Conservation (phyloP, 805 yeast species). For the Starmerella sirachaensis region DNA sequence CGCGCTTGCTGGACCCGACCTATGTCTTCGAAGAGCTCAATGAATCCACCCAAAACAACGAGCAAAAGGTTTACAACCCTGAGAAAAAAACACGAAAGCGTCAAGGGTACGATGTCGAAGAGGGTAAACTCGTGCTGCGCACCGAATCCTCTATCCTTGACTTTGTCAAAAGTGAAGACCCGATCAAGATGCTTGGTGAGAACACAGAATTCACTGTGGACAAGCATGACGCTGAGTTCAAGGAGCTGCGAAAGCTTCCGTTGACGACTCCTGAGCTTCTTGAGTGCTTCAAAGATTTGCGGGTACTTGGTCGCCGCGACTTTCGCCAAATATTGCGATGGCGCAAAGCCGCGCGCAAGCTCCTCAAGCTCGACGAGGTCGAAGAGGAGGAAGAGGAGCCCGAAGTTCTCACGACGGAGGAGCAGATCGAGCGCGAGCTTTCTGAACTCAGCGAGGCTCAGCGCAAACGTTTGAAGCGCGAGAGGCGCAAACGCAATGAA, state of each 20-base stretch:
- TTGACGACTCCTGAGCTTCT: constrained; percentile 68
- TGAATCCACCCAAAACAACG: constrained; percentile 47
- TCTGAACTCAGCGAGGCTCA: constrained; percentile 61
- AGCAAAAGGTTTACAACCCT: constrained; percentile 89
- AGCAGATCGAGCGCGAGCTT: constrained; percentile 75
- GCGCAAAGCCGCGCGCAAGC: constrained; percentile 74
- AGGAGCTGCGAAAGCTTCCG: constrained; percentile 54
- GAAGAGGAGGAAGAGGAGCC: constrained; percentile 48
- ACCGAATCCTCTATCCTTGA: constrained; percentile 67
- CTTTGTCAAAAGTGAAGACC: constrained; percentile 69
- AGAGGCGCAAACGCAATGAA: constrained; percentile 72
- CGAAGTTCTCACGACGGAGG: constrained; percentile 60
- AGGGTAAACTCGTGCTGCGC: constrained; percentile 66
- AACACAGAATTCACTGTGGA: constrained; percentile 54
- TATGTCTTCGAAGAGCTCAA: constrained; percentile 89
- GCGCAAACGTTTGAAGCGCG: constrained; percentile 59
- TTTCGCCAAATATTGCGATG: constrained; percentile 75
- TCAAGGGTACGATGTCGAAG: constrained; percentile 76
- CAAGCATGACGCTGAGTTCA: constrained; percentile 58
- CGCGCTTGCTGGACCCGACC: constrained; percentile 78
- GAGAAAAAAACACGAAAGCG: constrained; percentile 81
- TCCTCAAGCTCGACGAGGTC: constrained; percentile 51
- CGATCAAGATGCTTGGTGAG: constrained; percentile 70
- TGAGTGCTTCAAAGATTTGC: constrained; percentile 80
- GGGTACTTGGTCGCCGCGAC: constrained; percentile 89